Conservation (phyloP, 768 basidiomycete species). For the Exidia glandulosa region DNA sequence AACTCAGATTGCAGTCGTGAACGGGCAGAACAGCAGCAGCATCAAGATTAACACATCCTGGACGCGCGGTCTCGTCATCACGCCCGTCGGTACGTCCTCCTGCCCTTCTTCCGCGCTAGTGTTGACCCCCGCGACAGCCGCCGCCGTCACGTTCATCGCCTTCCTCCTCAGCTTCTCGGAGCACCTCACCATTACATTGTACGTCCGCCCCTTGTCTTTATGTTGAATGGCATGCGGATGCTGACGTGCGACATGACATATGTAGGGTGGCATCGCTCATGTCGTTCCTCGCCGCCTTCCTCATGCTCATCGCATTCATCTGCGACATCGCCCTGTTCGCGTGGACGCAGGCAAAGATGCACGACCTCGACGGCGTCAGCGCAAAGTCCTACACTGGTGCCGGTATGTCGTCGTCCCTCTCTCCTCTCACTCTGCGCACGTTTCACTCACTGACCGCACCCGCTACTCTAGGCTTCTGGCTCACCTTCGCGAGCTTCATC, state of each 20-base stretch:
- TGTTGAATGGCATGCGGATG: too few species aligned
- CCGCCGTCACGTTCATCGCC: conserved; percentile 52
- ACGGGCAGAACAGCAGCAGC: conserved; percentile 21
- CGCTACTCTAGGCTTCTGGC: too few species aligned
- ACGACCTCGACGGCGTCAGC: conserved; percentile 32
- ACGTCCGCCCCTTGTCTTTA: neutral
- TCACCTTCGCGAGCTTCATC: conserved; percentile 57
- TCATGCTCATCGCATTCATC: conserved; percentile 63
- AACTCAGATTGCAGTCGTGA: conserved; percentile 14
- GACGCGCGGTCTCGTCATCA: conserved; percentile 65
- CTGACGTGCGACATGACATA: too few species aligned
- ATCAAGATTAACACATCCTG: conserved; percentile 42
- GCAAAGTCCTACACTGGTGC: conserved; percentile 45
- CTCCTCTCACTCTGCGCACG: too few species aligned
- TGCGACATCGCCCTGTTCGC: conserved; percentile 68
- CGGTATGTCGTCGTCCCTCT: too few species aligned
- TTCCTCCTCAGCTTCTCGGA: conserved; percentile 50
- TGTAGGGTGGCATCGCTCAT: conserved; percentile 31
- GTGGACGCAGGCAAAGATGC: conserved; percentile 47
- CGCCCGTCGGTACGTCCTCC: conserved; percentile 53
- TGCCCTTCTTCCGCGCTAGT: too few species aligned
- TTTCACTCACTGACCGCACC: too few species aligned
- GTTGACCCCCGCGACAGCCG: conserved; percentile 19
- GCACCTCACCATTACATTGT: conserved; percentile 34
- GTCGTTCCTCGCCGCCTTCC: conserved; percentile 56